phyloP scores from a whole-genome alignment of 2,329 filamentous ascomycete species.

The Emergomyces pasteurianus region DNA sequence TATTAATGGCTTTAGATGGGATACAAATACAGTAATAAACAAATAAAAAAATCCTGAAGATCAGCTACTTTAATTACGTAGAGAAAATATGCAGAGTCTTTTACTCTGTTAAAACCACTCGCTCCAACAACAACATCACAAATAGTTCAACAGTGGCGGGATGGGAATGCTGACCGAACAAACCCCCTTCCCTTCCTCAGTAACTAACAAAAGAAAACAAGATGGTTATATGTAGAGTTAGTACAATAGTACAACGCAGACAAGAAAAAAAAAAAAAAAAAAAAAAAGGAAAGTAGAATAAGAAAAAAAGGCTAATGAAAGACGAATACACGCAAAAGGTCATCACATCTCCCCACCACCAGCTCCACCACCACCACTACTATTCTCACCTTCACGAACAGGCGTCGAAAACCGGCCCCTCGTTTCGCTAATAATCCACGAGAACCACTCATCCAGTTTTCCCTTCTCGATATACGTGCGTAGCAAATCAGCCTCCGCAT shows the following conservation, averaged over 20 bases:
- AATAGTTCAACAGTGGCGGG: too few species aligned
- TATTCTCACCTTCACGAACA: not conserved
- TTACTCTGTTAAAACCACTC: too few species aligned
- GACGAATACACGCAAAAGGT: too few species aligned
- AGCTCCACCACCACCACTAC: not conserved
- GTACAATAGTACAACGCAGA: not conserved
- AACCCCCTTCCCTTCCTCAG: too few species aligned
- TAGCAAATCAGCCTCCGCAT: slow-evolving; percentile 57
- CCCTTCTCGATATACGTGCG: slow-evolving; percentile 53
- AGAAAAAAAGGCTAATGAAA: not conserved
- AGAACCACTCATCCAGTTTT: slow-evolving; percentile 58
- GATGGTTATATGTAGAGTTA: not conserved
- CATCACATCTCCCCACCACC: not conserved
- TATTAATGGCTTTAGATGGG: not conserved
- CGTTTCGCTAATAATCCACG: slow-evolving; percentile 23
- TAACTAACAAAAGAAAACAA: not conserved
- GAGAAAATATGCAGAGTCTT: too few species aligned
- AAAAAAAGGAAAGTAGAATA: too few species aligned
- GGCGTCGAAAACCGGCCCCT: not conserved
- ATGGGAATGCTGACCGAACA: too few species aligned
- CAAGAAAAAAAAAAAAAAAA: not conserved
- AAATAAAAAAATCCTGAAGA: too few species aligned
- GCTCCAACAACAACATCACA: too few species aligned
- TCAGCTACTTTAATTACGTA: too few species aligned
- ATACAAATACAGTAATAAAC: too few species aligned